These are phyloP conservation scores for Pseudocercospora fijiensis DNA, from an alignment of 2,329 filamentous ascomycete species.

Conservation along the genomic window DNA sequence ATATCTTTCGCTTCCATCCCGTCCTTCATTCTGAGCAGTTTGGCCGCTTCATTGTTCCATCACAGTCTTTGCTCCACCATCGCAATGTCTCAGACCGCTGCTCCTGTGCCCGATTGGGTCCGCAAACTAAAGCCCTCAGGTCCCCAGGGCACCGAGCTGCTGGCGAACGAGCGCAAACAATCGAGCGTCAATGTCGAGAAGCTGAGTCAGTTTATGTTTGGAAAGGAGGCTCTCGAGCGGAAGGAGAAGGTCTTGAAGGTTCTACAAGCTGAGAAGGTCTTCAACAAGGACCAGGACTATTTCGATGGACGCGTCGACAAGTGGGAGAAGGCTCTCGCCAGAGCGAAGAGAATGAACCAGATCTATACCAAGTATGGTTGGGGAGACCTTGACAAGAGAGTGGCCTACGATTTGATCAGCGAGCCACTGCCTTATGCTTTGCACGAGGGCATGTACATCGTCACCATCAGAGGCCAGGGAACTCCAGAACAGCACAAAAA, in stretches of 20 bases:
- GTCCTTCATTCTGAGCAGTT: not conserved
- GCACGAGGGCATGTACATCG: slow-evolving; percentile 69
- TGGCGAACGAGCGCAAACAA: slow-evolving; percentile 65
- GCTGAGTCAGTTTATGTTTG: slow-evolving; percentile 68
- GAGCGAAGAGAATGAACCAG: slow-evolving; percentile 68
- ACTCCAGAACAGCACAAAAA: slow-evolving; percentile 71
- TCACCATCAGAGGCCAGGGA: slow-evolving; percentile 69
- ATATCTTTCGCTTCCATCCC: slow-evolving; percentile 12
- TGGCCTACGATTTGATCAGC: slow-evolving; percentile 67
- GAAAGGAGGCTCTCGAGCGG: slow-evolving; percentile 61
- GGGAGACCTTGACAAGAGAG: slow-evolving; percentile 61
- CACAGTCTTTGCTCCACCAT: not conserved
- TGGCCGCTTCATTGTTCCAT: not conserved
- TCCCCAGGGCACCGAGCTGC: slow-evolving; percentile 67
- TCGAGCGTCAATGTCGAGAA: slow-evolving; percentile 67
- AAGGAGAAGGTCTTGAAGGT: slow-evolving; percentile 62
- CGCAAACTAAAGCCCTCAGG: slow-evolving; percentile 64
- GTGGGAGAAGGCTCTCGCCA: slow-evolving; percentile 67
- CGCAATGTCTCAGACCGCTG: slow-evolving; percentile 28
- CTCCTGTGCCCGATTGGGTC: slow-evolving; percentile 61
- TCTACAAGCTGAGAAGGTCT: slow-evolving; percentile 66
- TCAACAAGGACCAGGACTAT: slow-evolving; percentile 77
- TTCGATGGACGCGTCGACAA: slow-evolving; percentile 68
- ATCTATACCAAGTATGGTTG: slow-evolving; percentile 67
- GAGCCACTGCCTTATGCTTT: slow-evolving; percentile 74